These are phyloP conservation scores for Acephala macrosclerotiorum DNA, from an alignment of 2,329 filamentous ascomycete species.

Conservation along the genomic window DNA sequence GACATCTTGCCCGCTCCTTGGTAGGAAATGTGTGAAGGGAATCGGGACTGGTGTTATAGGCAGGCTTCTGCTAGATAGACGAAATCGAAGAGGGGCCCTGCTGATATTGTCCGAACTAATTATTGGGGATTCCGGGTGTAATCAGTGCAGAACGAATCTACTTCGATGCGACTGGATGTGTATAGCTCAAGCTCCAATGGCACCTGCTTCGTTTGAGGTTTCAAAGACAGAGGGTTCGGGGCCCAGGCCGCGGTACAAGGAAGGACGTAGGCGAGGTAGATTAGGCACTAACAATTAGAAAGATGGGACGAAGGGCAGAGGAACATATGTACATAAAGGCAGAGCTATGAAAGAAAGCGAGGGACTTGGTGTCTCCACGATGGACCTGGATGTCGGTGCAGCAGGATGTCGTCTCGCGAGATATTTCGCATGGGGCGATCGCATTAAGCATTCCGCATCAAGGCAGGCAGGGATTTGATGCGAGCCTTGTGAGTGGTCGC, in stretches of 20 bases:
- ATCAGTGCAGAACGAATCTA: neutral
- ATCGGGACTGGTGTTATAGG: neutral
- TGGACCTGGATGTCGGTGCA: neutral
- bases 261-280: neutral
- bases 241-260: neutral
- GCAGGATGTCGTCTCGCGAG: neutral
- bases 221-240: slow-evolving; percentile 5
- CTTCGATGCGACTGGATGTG: slow-evolving; percentile 7
- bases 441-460: slow-evolving; percentile 8
- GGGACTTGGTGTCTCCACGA: neutral
- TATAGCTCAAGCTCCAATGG: slow-evolving; percentile 2
- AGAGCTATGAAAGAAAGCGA: neutral
- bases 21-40: neutral
- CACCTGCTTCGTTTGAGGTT: slow-evolving; percentile 5
- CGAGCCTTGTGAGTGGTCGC: slow-evolving; percentile 3
- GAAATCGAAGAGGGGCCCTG: neutral
- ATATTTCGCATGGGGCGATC: neutral
- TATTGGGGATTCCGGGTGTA: neutral
- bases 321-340: neutral
- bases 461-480: neutral
- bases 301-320: neutral
- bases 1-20: slow-evolving; percentile 24
- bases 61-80: neutral
- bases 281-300: slow-evolving; percentile 9
- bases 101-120: neutral